Evolutionary conservation across 306 rosid species (phyloP), one percentile per base, ranked within the genome.

Genomic region (Cucumis sativus): DNA sequence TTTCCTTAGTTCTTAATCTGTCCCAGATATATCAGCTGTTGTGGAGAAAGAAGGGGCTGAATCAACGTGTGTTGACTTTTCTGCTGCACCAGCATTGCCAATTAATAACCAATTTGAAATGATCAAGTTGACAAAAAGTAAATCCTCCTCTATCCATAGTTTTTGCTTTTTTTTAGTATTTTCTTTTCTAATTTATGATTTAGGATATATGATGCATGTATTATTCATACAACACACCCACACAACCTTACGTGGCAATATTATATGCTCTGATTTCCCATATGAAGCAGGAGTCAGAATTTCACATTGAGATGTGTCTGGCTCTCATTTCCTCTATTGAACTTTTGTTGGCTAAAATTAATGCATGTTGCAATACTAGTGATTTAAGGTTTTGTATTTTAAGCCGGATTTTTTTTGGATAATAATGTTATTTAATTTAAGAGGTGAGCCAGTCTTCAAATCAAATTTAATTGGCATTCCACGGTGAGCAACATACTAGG

Each of bases 51-150:
- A 83, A 83, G 88, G 84, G 85, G 82, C 86, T 56, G 89, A 82
- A 58, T 80, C 87, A 18, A 14, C 83, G 73, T 86, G 76, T 82
- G 85, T 77, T 66, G 78, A 68, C 83, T 84, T 76, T 79, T 77
- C 84, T 82, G 75, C 76, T 81, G 85, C 74, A 54, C 76, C 88
- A 57, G 86, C 81, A 65, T 14, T 51, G 25, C 76, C 76, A 72
- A 51, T 30, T 15, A 72, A 28, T 51, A 47, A 51, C 60, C 85
- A 61, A 80, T 76, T 72, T 40, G 83, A 85, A 81, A 79, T 56
- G 66, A 86, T 80, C 87, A 85, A 84, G 77, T 72, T 72, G 61
- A 80, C 82, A 67, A 86, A 87, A 83, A 85, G 98, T 93, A 85
- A 84, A 41, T 20, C 56, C 74, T 73, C 69, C 72, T 4, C 4